phyloP scores from a whole-genome alignment of 2,329 filamentous ascomycete species.

The Penicillium sclerotiorum region DNA sequence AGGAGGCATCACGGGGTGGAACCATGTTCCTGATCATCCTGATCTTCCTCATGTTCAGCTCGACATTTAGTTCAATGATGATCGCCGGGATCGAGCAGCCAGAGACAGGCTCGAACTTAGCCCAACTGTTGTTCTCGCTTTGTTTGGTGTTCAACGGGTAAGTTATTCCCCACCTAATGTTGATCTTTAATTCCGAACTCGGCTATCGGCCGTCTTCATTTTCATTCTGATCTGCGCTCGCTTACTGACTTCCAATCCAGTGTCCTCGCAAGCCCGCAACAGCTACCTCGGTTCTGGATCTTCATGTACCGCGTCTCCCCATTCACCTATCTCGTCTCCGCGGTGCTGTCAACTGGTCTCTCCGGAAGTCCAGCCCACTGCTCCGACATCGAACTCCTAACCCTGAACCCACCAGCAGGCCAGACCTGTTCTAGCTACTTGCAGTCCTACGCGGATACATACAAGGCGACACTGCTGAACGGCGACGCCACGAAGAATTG shows the following conservation, averaged over 20 bases:
- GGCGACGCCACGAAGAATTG: slow-evolving; percentile 49
- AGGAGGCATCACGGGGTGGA: slow-evolving; percentile 57
- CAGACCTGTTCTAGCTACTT: slow-evolving; percentile 63
- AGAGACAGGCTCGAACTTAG: slow-evolving; percentile 66
- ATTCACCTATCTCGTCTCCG: slow-evolving; percentile 63
- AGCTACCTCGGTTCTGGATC: slow-evolving; percentile 72
- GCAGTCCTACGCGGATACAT: slow-evolving; percentile 36
- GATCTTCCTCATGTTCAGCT: slow-evolving; percentile 70
- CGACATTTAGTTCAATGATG: slow-evolving; percentile 73
- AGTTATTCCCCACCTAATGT: background rate
- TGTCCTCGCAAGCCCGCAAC: slow-evolving; percentile 54
- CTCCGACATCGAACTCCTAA: slow-evolving; percentile 34
- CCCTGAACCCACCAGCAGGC: slow-evolving; percentile 54
- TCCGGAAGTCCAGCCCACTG: slow-evolving; percentile 34
- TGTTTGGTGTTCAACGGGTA: slow-evolving; percentile 57
- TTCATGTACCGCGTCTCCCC: slow-evolving; percentile 74
- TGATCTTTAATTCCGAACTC: background rate
- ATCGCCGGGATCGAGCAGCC: slow-evolving; percentile 71
- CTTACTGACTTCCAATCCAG: slow-evolving; percentile 34
- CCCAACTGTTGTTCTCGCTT: slow-evolving; percentile 62
- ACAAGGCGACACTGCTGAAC: slow-evolving; percentile 49
- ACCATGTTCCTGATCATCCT: slow-evolving; percentile 67
- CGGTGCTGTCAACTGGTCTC: slow-evolving; percentile 45
- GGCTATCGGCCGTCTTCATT: background rate
- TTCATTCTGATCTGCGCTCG: background rate